Evolutionary conservation across 257 asterid species (phyloP), one percentile per base, ranked within the genome.

Genomic region (Eucommia ulmoides): DNA sequence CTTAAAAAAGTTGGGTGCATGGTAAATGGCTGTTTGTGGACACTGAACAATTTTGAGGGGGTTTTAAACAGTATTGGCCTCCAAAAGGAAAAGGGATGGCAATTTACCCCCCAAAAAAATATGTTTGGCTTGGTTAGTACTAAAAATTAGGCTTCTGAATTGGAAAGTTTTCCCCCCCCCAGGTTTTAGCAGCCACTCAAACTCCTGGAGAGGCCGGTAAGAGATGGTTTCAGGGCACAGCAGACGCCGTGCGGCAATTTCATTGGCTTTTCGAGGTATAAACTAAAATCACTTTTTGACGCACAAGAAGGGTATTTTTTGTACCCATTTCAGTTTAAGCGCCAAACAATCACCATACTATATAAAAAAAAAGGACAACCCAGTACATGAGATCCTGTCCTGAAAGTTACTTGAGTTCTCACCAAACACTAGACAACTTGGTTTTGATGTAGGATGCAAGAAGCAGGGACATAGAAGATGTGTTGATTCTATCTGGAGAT

Each of bases 241-340:
- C 96, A 56, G 98, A 89, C 67, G 98, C 96, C 3, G 96, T 89
- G 51, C 35, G 98, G 25, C 98, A 89, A 64, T 85, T 89, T 67
- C 93, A 82, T 69, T 89, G 98, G 98, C 93, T 89, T 45, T 85
- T 89, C 41, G 98, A 89, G 98, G 97, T 88, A 75, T 29, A 6
- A 29, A 29, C 6, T n/a, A n/a, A n/a, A n/a, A n/a, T n/a, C n/a
- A n/a, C n/a, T n/a, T n/a, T n/a, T n/a, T n/a, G n/a, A n/a, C n/a
- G n/a, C n/a, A n/a, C n/a, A n/a, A n/a, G n/a, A n/a, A n/a, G n/a
- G n/a, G n/a, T n/a, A n/a, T n/a, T n/a, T n/a, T n/a, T n/a, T n/a
- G n/a, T n/a, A n/a, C 46, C 45, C 47, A 54, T 24, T 49, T 45
- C 23, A 55, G 44, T 4, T 19, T 52, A 11, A 45, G 33, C 15